phyloP scores from a whole-genome alignment of 148 eudicot genomes.

The Rhododendron ferrugineum region DNA sequence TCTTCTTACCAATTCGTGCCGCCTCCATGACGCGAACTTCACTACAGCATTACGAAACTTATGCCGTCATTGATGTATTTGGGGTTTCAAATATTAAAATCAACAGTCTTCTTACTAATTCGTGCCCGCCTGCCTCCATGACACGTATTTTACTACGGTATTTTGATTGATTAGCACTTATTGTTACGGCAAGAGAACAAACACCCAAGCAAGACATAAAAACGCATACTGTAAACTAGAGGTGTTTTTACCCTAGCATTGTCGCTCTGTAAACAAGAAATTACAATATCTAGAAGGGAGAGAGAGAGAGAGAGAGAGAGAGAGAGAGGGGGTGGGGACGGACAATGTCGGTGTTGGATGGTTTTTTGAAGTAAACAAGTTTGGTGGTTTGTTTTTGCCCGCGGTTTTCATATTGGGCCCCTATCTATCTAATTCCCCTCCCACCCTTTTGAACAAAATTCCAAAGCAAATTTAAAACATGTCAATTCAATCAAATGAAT shows the following conservation, averaged over 20 bases:
- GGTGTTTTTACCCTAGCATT: neutral
- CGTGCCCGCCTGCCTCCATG: neutral
- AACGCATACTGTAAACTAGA: too few relatives aligned
- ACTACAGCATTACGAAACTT: too few relatives aligned
- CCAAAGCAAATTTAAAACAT: neutral
- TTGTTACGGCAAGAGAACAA: too few relatives aligned
- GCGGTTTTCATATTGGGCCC: neutral
- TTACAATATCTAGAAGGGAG: too few relatives aligned
- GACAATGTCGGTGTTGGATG: neutral
- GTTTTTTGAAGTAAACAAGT: neutral
- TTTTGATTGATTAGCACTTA: neutral
- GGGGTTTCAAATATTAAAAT: too few relatives aligned
- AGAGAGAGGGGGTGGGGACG: neutral
- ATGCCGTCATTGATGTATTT: too few relatives aligned
- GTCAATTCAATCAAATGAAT: neutral
- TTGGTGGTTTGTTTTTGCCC: neutral
- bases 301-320: too few relatives aligned
- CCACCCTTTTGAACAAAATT: neutral
- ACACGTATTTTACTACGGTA: too few relatives aligned
- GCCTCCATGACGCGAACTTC: neutral
- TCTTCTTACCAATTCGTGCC: neutral
- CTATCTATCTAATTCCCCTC: neutral
- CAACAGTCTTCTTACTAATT: neutral
- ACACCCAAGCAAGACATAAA: too few relatives aligned
- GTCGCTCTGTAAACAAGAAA: neutral